Evolutionary conservation across 176 grass and related monocot genomes (phyloP).

Genomic region (Oryza longistaminata): DNA sequence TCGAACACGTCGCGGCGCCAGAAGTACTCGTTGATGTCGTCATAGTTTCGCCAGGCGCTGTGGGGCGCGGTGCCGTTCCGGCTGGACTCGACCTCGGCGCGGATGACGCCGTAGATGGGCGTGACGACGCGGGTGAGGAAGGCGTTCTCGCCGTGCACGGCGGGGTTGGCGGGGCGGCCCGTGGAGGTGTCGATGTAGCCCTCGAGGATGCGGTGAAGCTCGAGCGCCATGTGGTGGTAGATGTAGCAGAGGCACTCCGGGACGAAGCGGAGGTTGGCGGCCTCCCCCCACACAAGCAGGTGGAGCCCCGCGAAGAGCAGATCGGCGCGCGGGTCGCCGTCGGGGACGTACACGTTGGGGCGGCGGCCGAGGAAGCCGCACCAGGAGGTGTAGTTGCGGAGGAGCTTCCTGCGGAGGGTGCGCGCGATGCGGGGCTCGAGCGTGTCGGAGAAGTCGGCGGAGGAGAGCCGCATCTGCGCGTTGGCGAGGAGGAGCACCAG

Average conservation of each 20-base stretch:
- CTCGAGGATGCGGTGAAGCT: constrained; percentile 76
- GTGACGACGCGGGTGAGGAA: constrained; percentile 63
- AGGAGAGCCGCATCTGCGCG: constrained; percentile 87
- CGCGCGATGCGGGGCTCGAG: constrained; percentile 60
- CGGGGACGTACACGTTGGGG: constrained; percentile 49
- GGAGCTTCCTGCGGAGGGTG: constrained; percentile 70
- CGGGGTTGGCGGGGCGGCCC: constrained; percentile 55
- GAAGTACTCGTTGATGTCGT: constrained; percentile 97
- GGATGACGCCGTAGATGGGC: constrained; percentile 61
- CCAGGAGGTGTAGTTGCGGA: constrained; percentile 90
- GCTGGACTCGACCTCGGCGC: constrained; percentile 65
- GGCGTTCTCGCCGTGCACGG: constrained; percentile 73
- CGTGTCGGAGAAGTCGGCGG: constrained; percentile 57
- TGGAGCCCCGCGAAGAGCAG: constrained; percentile 72
- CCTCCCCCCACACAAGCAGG: constrained; percentile 95
- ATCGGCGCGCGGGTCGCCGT: constrained; percentile 59
- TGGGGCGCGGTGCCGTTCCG: constrained; percentile 63
- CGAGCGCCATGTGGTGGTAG: constrained; percentile 87
- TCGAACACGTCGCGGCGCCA: constrained; percentile 79
- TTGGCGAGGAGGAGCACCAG: constrained; percentile 93
- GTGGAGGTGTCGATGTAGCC: constrained; percentile 63
- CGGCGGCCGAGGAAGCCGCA: constrained; percentile 72
- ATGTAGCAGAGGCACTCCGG: constrained; percentile 96
- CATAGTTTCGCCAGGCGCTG: constrained; percentile 90
- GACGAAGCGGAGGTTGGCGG: constrained; percentile 84